Evolutionary conservation across 2,329 filamentous ascomycete genomes (phyloP).

Genomic region (Fusarium sp.): DNA sequence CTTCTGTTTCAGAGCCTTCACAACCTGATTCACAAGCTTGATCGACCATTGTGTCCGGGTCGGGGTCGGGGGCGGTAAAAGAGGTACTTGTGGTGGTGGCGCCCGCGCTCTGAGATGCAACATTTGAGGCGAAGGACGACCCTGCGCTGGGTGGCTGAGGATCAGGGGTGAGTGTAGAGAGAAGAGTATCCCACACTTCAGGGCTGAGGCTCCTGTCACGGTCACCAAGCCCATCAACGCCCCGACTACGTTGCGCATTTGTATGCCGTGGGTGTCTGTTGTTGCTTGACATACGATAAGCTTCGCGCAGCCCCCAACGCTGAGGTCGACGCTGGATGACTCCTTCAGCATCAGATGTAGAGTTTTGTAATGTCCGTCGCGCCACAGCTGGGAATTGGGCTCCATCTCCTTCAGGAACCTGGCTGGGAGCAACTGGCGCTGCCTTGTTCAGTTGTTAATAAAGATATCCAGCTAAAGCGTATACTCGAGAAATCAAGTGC

Average conservation of each 20-base stretch:
- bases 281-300: neutral
- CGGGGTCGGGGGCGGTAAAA: constrained; percentile 47
- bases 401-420: neutral
- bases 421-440: neutral
- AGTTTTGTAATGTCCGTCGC: neutral
- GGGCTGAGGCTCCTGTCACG: constrained; percentile 85
- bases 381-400: neutral
- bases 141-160: constrained; percentile 81
- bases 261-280: constrained; percentile 6
- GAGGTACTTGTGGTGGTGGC: constrained; percentile 59
- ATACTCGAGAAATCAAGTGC: neutral
- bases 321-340: constrained; percentile 1
- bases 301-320: neutral
- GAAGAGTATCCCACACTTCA: constrained; percentile 82
- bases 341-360: neutral
- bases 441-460: constrained; percentile 25
- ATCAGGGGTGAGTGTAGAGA: constrained; percentile 84
- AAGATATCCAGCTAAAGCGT: neutral
- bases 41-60: constrained; percentile 52
- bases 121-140: constrained; percentile 81
- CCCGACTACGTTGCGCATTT: constrained; percentile 16
- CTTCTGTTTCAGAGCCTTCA: constrained; percentile 67
- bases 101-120: constrained; percentile 55
- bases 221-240: constrained; percentile 81
- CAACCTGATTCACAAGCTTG: constrained; percentile 63